Conservation (phyloP, 768 basidiomycete genomes). For the Boletus rubropictus region DNA sequence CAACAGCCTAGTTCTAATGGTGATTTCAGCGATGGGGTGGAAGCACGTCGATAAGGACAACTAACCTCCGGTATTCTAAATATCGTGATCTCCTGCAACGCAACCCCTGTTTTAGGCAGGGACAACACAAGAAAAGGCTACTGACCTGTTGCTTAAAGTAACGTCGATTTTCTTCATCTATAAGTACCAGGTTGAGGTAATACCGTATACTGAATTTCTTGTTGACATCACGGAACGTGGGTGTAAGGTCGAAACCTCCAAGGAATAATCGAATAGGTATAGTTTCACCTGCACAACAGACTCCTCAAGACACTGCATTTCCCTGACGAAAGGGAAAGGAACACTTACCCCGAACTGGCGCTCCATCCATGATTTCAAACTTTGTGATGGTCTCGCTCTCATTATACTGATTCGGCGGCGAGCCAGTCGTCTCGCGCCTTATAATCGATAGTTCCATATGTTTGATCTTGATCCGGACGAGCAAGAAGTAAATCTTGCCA, state of each 20-base stretch:
- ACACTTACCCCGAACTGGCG: slow-evolving; percentile 81
- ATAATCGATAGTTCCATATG: slow-evolving; percentile 99
- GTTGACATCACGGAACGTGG: slow-evolving; percentile 98
- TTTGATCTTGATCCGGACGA: slow-evolving; percentile 99
- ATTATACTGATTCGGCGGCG: slow-evolving; percentile 98
- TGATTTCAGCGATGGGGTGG: slow-evolving; percentile 1
- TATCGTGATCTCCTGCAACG: slow-evolving; percentile 70
- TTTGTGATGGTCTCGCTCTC: slow-evolving; percentile 99
- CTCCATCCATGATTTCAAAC: slow-evolving; percentile 99
- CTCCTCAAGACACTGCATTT: background rate
- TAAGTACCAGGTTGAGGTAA: slow-evolving; percentile 94
- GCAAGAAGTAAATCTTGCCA: slow-evolving; percentile 98
- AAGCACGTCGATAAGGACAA: background rate
- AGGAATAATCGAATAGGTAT: slow-evolving; percentile 97
- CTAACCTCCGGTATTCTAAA: slow-evolving; percentile 85
- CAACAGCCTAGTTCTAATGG: slow-evolving; percentile 32
- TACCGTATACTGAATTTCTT: slow-evolving; percentile 98
- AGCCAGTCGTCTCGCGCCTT: slow-evolving; percentile 92
- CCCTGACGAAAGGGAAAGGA: background rate
- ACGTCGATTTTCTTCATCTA: slow-evolving; percentile 95
- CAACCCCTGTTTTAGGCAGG: slow-evolving; percentile 1
- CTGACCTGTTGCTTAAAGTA: slow-evolving; percentile 95
- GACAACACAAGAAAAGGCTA: background rate
- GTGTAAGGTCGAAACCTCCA: slow-evolving; percentile 96
- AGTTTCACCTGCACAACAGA: slow-evolving; percentile 70